A percentile compares a stretch with the other conserved stretches of the same genome.
These are phyloP conservation scores for Curvularia hawaiiensis DNA, from an alignment of 2,329 filamentous ascomycete species.

Conservation along the genomic window DNA sequence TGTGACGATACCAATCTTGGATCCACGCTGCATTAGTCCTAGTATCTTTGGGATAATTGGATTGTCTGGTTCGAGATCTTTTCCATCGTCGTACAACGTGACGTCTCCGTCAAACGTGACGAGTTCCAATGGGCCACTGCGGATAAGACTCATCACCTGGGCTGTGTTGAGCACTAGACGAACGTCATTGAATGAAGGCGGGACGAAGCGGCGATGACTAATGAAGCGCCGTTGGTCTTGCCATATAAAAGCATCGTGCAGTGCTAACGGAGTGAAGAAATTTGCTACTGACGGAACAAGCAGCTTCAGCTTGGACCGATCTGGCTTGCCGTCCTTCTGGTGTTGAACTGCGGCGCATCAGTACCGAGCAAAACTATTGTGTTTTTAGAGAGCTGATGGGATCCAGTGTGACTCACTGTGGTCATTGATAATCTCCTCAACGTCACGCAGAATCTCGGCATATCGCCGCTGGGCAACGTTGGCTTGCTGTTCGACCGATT, in stretches of 20 bases:
- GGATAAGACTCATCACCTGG: conserved; percentile 88
- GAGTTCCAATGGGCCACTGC: conserved; percentile 73
- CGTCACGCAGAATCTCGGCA: conserved; percentile 92
- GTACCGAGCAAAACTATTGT: not conserved
- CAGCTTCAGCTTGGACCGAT: conserved; percentile 88
- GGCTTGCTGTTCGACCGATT: conserved; percentile 72
- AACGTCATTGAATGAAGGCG: conserved; percentile 96
- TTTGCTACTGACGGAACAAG: conserved; percentile 89
- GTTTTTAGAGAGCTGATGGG: not conserved
- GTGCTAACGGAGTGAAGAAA: conserved; percentile 87
- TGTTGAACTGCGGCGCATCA: conserved; percentile 64
- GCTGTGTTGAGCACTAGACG: conserved; percentile 92
- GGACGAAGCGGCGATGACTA: conserved; percentile 88
- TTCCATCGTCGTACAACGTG: conserved; percentile 84
- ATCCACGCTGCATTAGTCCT: conserved; percentile 75
- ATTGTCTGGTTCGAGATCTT: conserved; percentile 74
- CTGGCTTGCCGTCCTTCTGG: conserved; percentile 66
- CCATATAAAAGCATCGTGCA: conserved; percentile 89
- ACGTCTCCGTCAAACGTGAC: conserved; percentile 98
- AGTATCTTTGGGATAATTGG: conserved; percentile 73
- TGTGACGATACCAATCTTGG: conserved; percentile 93
- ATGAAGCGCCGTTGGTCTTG: conserved; percentile 88
- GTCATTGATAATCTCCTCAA: conserved; percentile 89
- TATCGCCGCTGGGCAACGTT: conserved; percentile 84
- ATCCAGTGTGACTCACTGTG: conserved; percentile 66